phyloP scores from a whole-genome alignment of 2,329 filamentous ascomycete genomes.

The Rutstroemia sp. region DNA sequence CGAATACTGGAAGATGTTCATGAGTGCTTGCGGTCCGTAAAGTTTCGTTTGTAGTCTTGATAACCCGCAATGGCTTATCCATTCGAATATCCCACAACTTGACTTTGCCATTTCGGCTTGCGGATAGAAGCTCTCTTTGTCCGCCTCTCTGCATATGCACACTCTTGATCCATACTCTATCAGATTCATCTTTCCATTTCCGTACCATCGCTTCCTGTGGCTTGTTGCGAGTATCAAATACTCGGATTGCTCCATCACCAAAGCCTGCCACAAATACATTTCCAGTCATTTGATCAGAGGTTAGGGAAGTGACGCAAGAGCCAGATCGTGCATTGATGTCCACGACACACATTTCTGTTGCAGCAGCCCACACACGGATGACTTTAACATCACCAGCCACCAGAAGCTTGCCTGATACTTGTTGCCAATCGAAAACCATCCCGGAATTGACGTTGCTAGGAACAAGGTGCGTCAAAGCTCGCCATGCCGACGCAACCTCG shows the following conservation, averaged over 20 bases:
- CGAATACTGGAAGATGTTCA: conserved; percentile 94
- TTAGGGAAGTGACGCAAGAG: conserved; percentile 91
- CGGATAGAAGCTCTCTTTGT: conserved; percentile 82
- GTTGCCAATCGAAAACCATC: conserved; percentile 97
- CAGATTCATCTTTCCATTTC: conserved; percentile 86
- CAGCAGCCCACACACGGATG: conserved; percentile 93
- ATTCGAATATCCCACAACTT: conserved; percentile 94
- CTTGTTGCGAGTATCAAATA: conserved; percentile 82
- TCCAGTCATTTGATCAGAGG: conserved; percentile 95
- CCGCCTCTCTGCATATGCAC: conserved; percentile 96
- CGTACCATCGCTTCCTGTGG: conserved; percentile 89
- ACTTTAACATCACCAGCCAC: conserved; percentile 94
- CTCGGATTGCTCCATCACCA: conserved; percentile 86
- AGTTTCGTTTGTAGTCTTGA: conserved; percentile 68
- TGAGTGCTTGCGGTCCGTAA: conserved; percentile 85
- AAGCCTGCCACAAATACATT: conserved; percentile 96
- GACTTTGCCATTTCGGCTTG: conserved; percentile 86
- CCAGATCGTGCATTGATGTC: conserved; percentile 93
- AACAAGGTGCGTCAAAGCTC: conserved; percentile 87
- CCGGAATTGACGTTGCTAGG: conserved; percentile 91
- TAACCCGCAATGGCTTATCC: conserved; percentile 67
- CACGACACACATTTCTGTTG: conserved; percentile 83
- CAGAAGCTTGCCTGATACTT: conserved; percentile 90
- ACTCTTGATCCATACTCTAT: conserved; percentile 87
- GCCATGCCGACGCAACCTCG: conserved; percentile 84